A percentile compares a stretch with the other conserved stretches of the same genome.
Evolutionary conservation across 345 rosid genomes (phyloP).

Genomic region (Firmiana major): DNA sequence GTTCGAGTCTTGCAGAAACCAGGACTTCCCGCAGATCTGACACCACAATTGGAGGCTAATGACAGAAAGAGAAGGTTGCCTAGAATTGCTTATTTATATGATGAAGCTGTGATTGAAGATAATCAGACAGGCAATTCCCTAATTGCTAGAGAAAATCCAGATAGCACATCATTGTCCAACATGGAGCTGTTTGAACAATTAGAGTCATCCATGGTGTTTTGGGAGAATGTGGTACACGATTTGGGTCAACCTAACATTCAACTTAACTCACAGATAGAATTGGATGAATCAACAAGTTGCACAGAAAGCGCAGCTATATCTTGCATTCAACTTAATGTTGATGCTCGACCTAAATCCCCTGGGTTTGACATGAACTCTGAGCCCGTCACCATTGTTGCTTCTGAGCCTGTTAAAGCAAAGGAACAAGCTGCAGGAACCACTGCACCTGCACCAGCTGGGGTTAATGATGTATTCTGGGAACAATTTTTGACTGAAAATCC

Average conservation of each 20-base stretch:
- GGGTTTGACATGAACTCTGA: constrained; percentile 84
- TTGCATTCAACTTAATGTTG: constrained; percentile 46
- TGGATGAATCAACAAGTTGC: constrained; percentile 74
- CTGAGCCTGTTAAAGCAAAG: constrained; percentile 34
- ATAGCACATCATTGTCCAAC: constrained; percentile 33
- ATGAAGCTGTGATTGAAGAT: constrained; percentile 40
- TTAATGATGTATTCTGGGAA: constrained; percentile 90
- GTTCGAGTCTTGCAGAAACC: constrained; percentile 60
- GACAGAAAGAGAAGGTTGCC: constrained; percentile 69
- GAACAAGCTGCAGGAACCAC: constrained; percentile 31
- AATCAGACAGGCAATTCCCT: constrained; percentile 34
- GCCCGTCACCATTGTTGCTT: constrained; percentile 33
- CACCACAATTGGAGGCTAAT: constrained; percentile 45
- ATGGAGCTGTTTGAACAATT: constrained; percentile 54
- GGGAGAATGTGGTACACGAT: constrained; percentile 60
- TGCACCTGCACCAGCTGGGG: constrained; percentile 49
- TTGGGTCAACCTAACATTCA: constrained; percentile 28
- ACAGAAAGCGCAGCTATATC: constrained; percentile 62
- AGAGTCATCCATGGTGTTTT: constrained; percentile 60
- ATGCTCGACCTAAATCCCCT: constrained; percentile 48
- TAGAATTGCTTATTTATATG: constrained; percentile 41
- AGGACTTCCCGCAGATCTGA: constrained; percentile 52
- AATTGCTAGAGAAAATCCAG: constrained; percentile 32
- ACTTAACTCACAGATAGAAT: constrained; percentile 37
- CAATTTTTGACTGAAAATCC: constrained; percentile 98